These are phyloP conservation scores for Fusarium pilosicola DNA, from an alignment of 2,329 filamentous ascomycete species.

Conservation along the genomic window DNA sequence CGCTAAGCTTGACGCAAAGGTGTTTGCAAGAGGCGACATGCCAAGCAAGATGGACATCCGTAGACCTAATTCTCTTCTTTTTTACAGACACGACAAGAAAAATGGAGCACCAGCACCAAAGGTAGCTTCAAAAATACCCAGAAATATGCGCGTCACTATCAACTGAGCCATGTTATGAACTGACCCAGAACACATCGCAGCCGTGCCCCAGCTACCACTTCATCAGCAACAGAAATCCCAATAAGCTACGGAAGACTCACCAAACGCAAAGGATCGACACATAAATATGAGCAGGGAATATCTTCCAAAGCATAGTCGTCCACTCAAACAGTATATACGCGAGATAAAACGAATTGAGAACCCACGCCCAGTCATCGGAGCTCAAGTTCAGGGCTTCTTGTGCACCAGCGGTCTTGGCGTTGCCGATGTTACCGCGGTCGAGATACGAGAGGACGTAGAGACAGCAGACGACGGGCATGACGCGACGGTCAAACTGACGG, in stretches of 20 bases:
- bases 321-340: slow-evolving; percentile 34
- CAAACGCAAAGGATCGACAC: slow-evolving; percentile 19
- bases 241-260: background rate
- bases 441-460: slow-evolving; percentile 36
- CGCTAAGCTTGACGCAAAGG: slow-evolving; percentile 22
- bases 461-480: slow-evolving; percentile 33
- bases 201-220: slow-evolving; percentile 18
- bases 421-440: slow-evolving; percentile 37
- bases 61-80: slow-evolving; percentile 18
- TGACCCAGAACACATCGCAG: slow-evolving; percentile 31
- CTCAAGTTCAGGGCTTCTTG: slow-evolving; percentile 21
- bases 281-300: slow-evolving; percentile 28
- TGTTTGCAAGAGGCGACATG: slow-evolving; percentile 31
- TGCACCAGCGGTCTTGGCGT: slow-evolving; percentile 32
- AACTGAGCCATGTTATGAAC: slow-evolving; percentile 10
- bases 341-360: slow-evolving; percentile 36
- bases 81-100: slow-evolving; percentile 28
- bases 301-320: slow-evolving; percentile 37
- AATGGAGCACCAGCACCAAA: slow-evolving; percentile 35
- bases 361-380: slow-evolving; percentile 32
- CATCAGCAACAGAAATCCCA: fast-evolving
- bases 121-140: slow-evolving; percentile 29
- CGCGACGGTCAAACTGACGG: slow-evolving; percentile 15
- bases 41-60: slow-evolving; percentile 16
- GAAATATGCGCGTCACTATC: slow-evolving; percentile 7